phyloP scores from a whole-genome alignment of 2,329 filamentous ascomycete species.

The Colletotrichum lindemuthianum region DNA sequence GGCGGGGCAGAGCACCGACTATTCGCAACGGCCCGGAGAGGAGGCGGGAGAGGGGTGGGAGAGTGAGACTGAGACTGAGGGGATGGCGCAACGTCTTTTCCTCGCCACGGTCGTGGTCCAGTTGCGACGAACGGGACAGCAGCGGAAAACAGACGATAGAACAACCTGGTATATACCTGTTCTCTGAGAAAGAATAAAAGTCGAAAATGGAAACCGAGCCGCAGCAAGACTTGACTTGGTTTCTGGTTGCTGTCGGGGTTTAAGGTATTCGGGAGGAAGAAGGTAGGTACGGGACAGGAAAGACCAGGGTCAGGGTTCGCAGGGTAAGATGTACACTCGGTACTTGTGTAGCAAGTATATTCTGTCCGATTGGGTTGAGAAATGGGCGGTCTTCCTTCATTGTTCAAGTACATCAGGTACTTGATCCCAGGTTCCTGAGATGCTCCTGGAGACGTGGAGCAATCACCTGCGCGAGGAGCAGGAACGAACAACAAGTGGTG shows the following conservation, averaged over 20 bases:
- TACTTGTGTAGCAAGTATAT: not conserved
- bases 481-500: constrained; percentile 18
- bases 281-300: constrained; percentile 34
- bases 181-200: not conserved
- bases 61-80: not conserved
- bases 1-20: constrained; percentile 23
- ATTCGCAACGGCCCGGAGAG: not conserved
- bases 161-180: no score
- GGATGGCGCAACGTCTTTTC: not conserved
- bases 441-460: constrained; percentile 17
- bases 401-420: constrained; percentile 4
- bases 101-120: no score
- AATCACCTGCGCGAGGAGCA: constrained; percentile 9
- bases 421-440: constrained; percentile 10
- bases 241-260: constrained; percentile 20
- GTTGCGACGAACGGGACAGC: no score
- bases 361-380: no score
- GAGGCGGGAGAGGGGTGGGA: no score
- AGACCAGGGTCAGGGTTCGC: constrained; percentile 23
- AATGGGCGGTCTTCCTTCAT: no score
- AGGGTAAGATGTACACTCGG: constrained; percentile 6
- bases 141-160: no score
- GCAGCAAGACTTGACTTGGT: constrained; percentile 8
- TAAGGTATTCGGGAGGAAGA: constrained; percentile 35
- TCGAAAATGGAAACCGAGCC: not conserved